Conservation (phyloP, 768 basidiomycete genomes). For the Chalciporus piperatus region DNA sequence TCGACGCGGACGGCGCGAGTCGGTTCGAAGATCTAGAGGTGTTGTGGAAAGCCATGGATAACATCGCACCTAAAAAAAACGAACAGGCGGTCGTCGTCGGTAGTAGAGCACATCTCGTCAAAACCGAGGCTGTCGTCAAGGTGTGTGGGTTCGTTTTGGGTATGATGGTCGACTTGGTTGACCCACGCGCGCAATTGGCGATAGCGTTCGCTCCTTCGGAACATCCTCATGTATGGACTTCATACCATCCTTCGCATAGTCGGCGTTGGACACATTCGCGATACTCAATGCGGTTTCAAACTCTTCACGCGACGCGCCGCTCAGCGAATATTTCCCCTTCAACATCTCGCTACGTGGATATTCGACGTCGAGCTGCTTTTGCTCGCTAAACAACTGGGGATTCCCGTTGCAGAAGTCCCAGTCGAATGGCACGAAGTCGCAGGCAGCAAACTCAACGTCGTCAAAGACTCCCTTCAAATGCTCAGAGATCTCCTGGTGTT, state of each 20-base stretch:
- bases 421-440: conserved; percentile 93
- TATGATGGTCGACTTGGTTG: neutral
- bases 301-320: conserved; percentile 85
- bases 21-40: conserved; percentile 78
- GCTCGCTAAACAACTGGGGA: conserved; percentile 71
- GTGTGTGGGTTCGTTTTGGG: conserved; percentile 38
- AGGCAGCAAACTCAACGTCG: conserved; percentile 87
- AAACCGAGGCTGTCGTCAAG: conserved; percentile 91
- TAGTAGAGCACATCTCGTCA: conserved; percentile 89
- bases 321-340: conserved; percentile 76
- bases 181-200: neutral
- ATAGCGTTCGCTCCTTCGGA: conserved; percentile 85
- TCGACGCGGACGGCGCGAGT: conserved; percentile 93
- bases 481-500: conserved; percentile 81
- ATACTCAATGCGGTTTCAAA: conserved; percentile 98
- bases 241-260: conserved; percentile 87
- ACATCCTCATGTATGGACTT: conserved; percentile 91
- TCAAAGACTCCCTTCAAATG: conserved; percentile 87
- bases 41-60: conserved; percentile 77
- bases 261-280: conserved; percentile 86
- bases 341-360: conserved; percentile 91
- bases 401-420: conserved; percentile 83
- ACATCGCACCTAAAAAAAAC: conserved; percentile 43
- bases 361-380: conserved; percentile 94
- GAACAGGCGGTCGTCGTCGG: conserved; percentile 73